These are phyloP conservation scores for Trichoderma asperelloides DNA, from an alignment of 495 filamentous ascomycete species.

Conservation along the genomic window DNA sequence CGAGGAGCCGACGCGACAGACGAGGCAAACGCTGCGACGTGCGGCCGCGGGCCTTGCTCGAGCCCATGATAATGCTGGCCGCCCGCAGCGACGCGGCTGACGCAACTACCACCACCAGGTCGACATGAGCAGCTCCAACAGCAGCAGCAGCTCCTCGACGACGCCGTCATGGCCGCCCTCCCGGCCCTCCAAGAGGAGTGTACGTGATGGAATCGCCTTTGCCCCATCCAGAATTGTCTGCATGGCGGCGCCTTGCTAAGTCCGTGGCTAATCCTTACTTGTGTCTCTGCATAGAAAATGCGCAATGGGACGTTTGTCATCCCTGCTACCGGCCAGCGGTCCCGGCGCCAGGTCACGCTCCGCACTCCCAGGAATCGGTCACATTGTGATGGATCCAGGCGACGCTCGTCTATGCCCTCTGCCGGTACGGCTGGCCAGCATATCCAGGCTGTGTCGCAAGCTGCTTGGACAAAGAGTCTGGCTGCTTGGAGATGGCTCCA, in stretches of 20 bases:
- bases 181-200: slow-evolving; percentile 28
- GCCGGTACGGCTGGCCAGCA: slow-evolving; percentile 24
- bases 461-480: slow-evolving; percentile 11
- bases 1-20: no score
- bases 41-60: neutral
- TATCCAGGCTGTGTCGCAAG: slow-evolving; percentile 10
- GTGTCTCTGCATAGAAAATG: slow-evolving; percentile 34
- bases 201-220: slow-evolving; percentile 13
- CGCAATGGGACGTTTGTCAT: slow-evolving; percentile 54
- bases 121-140: slow-evolving; percentile 27
- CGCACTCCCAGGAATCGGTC: slow-evolving; percentile 29
- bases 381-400: slow-evolving; percentile 14
- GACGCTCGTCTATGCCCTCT: slow-evolving; percentile 18
- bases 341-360: slow-evolving; percentile 48
- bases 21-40: neutral
- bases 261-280: neutral
- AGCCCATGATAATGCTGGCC: neutral
- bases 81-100: neutral
- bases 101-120: neutral
- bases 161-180: slow-evolving; percentile 22
- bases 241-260: neutral
- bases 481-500: slow-evolving; percentile 34
- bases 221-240: neutral
- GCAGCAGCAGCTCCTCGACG: slow-evolving; percentile 12
- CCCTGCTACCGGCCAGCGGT: slow-evolving; percentile 51